Conservation (phyloP, 441 rosid genomes). For the Eruca vesicaria region DNA sequence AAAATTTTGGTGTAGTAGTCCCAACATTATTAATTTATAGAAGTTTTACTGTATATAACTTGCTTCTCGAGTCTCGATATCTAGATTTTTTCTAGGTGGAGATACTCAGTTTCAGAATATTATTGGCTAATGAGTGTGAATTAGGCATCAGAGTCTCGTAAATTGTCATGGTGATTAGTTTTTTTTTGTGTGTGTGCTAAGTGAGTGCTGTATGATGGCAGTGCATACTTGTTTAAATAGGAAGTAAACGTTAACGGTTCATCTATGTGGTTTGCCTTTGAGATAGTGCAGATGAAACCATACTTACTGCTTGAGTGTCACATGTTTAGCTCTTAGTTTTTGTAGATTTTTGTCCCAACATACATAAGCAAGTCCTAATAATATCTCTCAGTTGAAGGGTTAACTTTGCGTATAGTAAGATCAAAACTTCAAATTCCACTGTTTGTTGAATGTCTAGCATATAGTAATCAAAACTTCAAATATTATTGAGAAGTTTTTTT, state of each 20-base stretch:
- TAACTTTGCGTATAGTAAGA: not conserved
- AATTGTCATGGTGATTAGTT: not conserved
- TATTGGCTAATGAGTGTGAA: not conserved
- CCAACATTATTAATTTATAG: too few species aligned
- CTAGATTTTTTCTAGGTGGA: too few species aligned
- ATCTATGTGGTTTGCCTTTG: not conserved
- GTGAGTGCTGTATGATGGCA: not conserved
- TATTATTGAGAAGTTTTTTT: not conserved
- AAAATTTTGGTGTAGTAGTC: too few species aligned
- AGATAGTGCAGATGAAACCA: too few species aligned
- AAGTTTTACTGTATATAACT: too few species aligned
- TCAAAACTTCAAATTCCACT: not conserved
- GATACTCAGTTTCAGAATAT: too few species aligned
- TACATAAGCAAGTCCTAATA: not conserved
- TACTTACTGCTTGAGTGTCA: not conserved
- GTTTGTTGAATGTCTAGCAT: not conserved
- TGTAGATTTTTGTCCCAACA: not conserved
- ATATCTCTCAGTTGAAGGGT: not conserved
- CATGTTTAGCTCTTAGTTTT: not conserved
- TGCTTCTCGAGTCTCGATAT: too few species aligned
- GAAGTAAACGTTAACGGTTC: not conserved
- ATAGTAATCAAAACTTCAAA: not conserved
- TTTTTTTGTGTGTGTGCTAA: not conserved
- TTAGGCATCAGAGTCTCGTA: not conserved
- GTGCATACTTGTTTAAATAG: not conserved